Evolutionary conservation across 306 rosid species (phyloP).

Genomic region (Quillaja saponaria): DNA sequence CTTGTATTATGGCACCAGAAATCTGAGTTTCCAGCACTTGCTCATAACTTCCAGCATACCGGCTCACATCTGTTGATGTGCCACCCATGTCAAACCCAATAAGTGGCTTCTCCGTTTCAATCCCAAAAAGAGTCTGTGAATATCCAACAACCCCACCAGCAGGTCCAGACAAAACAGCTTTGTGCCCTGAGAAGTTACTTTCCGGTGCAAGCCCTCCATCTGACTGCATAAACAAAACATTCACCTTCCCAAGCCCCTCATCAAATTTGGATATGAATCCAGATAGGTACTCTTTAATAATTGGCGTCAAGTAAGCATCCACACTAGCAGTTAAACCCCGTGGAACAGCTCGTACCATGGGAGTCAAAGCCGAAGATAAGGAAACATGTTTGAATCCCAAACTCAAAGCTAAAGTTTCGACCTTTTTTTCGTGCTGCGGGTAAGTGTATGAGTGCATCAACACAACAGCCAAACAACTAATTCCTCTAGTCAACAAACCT

Average conservation of each 20-base stretch:
- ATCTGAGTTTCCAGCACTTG: constrained; percentile 92
- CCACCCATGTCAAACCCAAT: constrained; percentile 99
- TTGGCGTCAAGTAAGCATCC: constrained; percentile 96
- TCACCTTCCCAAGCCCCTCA: constrained; percentile 65
- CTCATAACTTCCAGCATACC: constrained; percentile 88
- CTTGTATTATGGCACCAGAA: constrained; percentile 90
- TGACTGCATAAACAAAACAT: constrained; percentile 96
- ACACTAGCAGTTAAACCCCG: constrained; percentile 95
- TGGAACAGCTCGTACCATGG: constrained; percentile 96
- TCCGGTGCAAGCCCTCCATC: constrained; percentile 99
- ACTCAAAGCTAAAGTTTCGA: constrained; percentile 61
- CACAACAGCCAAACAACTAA: constrained; percentile 81
- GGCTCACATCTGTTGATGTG: constrained; percentile 96
- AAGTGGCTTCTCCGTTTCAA: constrained; percentile 81
- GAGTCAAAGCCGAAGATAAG: constrained; percentile 85
- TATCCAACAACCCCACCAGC: constrained; percentile 99
- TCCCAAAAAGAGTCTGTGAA: constrained; percentile 82
- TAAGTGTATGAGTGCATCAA: constrained; percentile 89
- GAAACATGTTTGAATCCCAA: constrained; percentile 92
- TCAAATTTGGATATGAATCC: constrained; percentile 90
- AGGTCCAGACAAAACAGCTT: constrained; percentile 94
- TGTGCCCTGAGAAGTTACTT: constrained; percentile 87
- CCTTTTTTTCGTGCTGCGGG: constrained; percentile 73
- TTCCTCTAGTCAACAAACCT: constrained; percentile 64
- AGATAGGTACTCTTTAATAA: constrained; percentile 85